Percentiles rank a stretch among this genome's conserved stretches.
Conservation (phyloP, 2,329 filamentous ascomycete species). For the Fusarium pseudonygamai region DNA sequence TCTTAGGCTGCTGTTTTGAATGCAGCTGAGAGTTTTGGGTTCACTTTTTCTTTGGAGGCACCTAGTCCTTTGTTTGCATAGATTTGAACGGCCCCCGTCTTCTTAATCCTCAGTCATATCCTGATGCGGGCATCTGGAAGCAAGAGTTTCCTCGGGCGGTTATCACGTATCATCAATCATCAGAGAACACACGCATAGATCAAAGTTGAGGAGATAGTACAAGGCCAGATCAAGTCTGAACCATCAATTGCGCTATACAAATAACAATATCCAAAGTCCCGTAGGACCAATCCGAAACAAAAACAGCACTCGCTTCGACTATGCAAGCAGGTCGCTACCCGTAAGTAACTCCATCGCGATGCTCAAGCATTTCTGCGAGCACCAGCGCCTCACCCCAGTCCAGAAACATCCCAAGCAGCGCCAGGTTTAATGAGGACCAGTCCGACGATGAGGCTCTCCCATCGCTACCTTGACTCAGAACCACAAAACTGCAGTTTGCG, state of each 20-base stretch:
- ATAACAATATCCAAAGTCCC: not conserved
- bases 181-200: fast-evolving
- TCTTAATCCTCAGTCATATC: too few species aligned
- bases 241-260: slow-evolving; percentile 15
- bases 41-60: too few species aligned
- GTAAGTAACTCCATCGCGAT: slow-evolving; percentile 19
- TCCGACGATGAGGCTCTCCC: slow-evolving; percentile 48
- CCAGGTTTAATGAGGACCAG: slow-evolving; percentile 50
- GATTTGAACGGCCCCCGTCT: too few species aligned
- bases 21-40: too few species aligned
- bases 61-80: too few species aligned
- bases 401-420: slow-evolving; percentile 12
- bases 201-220: not conserved
- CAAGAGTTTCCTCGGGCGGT: too few species aligned
- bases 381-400: slow-evolving; percentile 32
- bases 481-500: slow-evolving; percentile 39
- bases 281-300: slow-evolving; percentile 7
- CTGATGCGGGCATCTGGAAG: too few species aligned
- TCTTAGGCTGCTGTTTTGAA: too few species aligned
- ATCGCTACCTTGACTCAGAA: slow-evolving; percentile 40
- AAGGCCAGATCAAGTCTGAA: not conserved
- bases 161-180: too few species aligned
- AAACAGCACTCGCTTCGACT: slow-evolving; percentile 28
- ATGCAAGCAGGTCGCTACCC: slow-evolving; percentile 34
- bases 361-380: slow-evolving; percentile 44